These are phyloP conservation scores for Colletotrichum gloeosporioides DNA, from an alignment of 2,329 filamentous ascomycete genomes.

Conservation along the genomic window DNA sequence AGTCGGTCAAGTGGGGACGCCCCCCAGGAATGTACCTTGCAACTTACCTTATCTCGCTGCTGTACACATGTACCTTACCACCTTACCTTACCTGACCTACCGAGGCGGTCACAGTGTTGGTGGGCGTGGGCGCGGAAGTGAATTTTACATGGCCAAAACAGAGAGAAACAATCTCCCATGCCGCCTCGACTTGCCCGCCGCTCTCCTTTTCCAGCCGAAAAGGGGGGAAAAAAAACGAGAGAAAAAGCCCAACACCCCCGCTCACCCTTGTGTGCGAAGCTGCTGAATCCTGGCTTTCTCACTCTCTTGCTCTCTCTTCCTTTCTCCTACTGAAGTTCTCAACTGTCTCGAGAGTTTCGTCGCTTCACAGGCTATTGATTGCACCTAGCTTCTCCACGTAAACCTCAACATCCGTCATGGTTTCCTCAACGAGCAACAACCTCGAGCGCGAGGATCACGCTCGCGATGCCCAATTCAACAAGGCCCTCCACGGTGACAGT, in stretches of 20 bases:
- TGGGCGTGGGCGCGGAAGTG: not conserved
- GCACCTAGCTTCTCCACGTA: not conserved
- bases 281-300: not conserved
- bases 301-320: not conserved
- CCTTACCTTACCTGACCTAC: not conserved
- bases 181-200: not conserved
- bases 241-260: not conserved
- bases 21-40: not conserved
- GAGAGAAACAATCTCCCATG: not conserved
- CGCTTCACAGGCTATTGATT: not conserved
- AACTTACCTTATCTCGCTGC: not conserved
- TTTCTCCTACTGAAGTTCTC: not conserved
- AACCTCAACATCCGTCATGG: slow-evolving; percentile 35
- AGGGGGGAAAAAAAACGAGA: not conserved
- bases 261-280: not conserved
- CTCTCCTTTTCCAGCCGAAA: not conserved
- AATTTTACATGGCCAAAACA: slow-evolving; percentile 1
- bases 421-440: slow-evolving; percentile 40
- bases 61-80: not conserved
- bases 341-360: not conserved
- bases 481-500: slow-evolving; percentile 80
- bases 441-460: slow-evolving; percentile 84
- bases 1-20: not conserved
- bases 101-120: not conserved
- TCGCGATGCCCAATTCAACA: slow-evolving; percentile 91